Base-by-base conservation (phyloP, 331 rosid species). In the Quercus phellos region DNA sequence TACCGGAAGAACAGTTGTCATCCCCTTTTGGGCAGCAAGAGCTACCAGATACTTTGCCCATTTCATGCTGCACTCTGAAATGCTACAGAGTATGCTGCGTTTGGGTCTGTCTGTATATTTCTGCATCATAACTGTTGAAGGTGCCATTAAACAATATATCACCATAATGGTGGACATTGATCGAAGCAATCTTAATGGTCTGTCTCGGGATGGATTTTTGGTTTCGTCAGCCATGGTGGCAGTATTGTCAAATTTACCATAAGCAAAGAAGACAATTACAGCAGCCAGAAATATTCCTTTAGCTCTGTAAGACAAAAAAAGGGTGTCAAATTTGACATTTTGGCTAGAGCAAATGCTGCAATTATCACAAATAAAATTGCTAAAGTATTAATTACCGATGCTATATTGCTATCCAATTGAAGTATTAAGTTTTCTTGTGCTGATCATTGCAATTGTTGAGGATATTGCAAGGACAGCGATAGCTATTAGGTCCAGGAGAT, bases 181-280 rank as follows among this genome's bases (percentile, higher is more conserved):
- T 34, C 96, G 93, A 12, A 90, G 55, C 79, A 90, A 81, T 35
- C 90, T 92, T 17, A 90, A 73, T 0, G 92, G 97, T 70, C 89
- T 92, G 60, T 92, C 91, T 77, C 78, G 84, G 38, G 96, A 79
- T 43, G 94, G 94, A 4, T 92, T 92, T 80, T 82, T 92, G 9
- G 96, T 90, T 70, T 92, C 94, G 63, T 90, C 94, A 27, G 94
- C 94, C 97, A 88, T 86, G 70, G 90, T 90, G 58, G 94, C 90
- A 27, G 89, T 51, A 26, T 55, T 81, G 21, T 87, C 96, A 81
- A 89, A 92, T 19, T 91, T 92, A 18, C 88, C 90, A 63, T 92
- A 90, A 17, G 96, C 96, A 79, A 85, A 90, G 78, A 87, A 90
- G 8, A 90, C 79, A 43, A 90, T 81, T 43, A 92, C 92, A 1